phyloP scores from a whole-genome alignment of 441 rosid genomes.

The Pelargonium citronellum region DNA sequence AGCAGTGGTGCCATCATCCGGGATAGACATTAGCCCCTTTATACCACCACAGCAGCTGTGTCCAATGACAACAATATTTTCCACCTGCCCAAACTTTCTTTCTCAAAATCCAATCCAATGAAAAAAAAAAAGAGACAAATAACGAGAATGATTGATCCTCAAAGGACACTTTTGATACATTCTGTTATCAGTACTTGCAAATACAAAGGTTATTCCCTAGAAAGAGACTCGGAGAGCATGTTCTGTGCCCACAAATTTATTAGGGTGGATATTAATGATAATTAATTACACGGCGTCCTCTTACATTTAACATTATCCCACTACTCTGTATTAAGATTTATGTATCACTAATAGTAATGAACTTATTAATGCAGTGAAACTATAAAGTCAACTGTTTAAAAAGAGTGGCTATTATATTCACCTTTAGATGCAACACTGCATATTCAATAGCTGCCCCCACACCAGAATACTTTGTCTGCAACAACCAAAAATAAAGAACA shows the following conservation, averaged over 20 bases:
- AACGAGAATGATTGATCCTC: no score
- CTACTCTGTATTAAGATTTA: no score
- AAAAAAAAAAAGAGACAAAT: no score
- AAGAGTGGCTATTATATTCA: slow-evolving; percentile 14
- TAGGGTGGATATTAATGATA: no score
- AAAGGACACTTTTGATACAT: no score
- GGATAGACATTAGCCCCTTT: slow-evolving; percentile 93
- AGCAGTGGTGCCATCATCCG: slow-evolving; percentile 58
- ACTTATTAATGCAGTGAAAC: background rate
- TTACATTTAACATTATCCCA: no score
- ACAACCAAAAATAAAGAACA: background rate
- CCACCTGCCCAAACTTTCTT: slow-evolving; percentile 40
- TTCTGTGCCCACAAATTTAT: no score
- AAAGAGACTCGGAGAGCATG: no score
- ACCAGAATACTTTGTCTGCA: slow-evolving; percentile 41
- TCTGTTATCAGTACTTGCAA: no score
- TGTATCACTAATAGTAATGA: background rate
- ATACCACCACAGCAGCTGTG: slow-evolving; percentile 97
- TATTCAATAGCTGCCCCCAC: slow-evolving; percentile 86
- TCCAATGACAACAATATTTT: slow-evolving; percentile 81
- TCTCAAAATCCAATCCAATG: background rate
- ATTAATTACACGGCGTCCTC: no score
- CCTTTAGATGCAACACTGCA: slow-evolving; percentile 96
- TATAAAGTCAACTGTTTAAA: background rate
- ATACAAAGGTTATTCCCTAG: no score